Conservation (phyloP, 2,329 filamentous ascomycete species). For the Epichloe brachyelytri region DNA sequence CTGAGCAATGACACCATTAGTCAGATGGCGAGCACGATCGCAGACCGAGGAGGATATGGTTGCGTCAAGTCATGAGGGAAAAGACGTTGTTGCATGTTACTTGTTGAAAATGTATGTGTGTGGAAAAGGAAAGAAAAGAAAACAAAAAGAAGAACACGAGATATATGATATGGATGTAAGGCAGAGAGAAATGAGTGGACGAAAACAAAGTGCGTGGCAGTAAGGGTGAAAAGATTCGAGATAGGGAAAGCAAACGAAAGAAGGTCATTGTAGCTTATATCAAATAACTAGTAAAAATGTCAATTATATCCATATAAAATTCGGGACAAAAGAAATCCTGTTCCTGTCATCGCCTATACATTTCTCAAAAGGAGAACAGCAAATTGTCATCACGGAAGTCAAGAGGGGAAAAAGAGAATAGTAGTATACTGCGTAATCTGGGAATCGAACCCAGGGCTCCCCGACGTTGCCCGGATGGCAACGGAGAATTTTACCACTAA, state of each 20-base stretch:
- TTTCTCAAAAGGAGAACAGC: too few species aligned
- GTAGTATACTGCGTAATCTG: conserved; percentile 22
- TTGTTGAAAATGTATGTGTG: neutral
- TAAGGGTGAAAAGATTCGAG: too few species aligned
- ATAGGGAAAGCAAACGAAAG: too few species aligned
- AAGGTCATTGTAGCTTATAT: too few species aligned
- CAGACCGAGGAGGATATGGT: conserved; percentile 19
- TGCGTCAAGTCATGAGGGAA: neutral
- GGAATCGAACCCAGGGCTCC: conserved; percentile 23
- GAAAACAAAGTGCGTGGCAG: too few species aligned
- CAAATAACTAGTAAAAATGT: too few species aligned
- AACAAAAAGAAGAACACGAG: neutral
- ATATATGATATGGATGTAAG: neutral
- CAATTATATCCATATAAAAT: too few species aligned
- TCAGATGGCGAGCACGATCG: conserved; percentile 25
- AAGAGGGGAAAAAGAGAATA: accelerated
- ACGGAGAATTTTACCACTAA: conserved; percentile 21
- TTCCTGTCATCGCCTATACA: too few species aligned
- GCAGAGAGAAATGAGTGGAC: neutral
- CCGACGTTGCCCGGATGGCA: conserved; percentile 18
- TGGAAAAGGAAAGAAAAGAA: neutral
- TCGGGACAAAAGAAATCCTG: too few species aligned
- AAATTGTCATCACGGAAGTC: too few species aligned
- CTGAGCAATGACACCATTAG: conserved; percentile 28
- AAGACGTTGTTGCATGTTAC: neutral